Evolutionary conservation across 768 basidiomycete species (phyloP).

Genomic region (Myochromella boudieri): DNA sequence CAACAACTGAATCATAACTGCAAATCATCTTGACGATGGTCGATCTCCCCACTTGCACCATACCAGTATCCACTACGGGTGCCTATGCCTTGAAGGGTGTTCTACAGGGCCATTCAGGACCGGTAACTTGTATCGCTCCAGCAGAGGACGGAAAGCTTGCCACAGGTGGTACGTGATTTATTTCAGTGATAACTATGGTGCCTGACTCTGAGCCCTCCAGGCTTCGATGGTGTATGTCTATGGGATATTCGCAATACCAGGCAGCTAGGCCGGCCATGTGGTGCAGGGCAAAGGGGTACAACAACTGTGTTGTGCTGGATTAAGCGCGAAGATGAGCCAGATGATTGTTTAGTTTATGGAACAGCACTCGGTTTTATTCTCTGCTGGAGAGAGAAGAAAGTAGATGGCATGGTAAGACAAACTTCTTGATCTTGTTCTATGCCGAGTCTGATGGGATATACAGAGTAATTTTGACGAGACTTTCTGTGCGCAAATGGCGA

Average conservation of each 20-base stretch:
- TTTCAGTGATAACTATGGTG: too few species aligned
- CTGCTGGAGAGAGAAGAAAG: not conserved
- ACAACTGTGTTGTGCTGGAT: constrained; percentile 5
- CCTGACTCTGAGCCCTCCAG: too few species aligned
- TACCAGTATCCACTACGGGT: too few species aligned
- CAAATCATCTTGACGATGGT: too few species aligned
- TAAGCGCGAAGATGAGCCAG: constrained; percentile 5
- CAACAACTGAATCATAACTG: too few species aligned
- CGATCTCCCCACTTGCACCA: too few species aligned
- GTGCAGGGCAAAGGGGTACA: constrained; percentile 3
- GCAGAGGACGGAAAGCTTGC: too few species aligned
- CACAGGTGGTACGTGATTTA: too few species aligned
- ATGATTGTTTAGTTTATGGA: constrained; percentile 9
- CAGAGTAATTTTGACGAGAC: not conserved
- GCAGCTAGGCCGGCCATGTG: constrained; percentile 1
- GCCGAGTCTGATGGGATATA: not conserved
- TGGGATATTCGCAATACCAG: not conserved
- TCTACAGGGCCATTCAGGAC: too few species aligned
- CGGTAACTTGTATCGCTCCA: too few species aligned
- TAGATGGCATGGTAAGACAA: not conserved
- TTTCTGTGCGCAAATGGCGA: not conserved
- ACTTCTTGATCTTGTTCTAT: not conserved
- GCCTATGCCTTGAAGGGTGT: too few species aligned
- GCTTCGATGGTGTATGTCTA: constrained; percentile 2
- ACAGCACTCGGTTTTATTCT: constrained; percentile 7